Evolutionary conservation across 2,329 filamentous ascomycete species (phyloP).

Genomic region (Hyphodiscus sp.): DNA sequence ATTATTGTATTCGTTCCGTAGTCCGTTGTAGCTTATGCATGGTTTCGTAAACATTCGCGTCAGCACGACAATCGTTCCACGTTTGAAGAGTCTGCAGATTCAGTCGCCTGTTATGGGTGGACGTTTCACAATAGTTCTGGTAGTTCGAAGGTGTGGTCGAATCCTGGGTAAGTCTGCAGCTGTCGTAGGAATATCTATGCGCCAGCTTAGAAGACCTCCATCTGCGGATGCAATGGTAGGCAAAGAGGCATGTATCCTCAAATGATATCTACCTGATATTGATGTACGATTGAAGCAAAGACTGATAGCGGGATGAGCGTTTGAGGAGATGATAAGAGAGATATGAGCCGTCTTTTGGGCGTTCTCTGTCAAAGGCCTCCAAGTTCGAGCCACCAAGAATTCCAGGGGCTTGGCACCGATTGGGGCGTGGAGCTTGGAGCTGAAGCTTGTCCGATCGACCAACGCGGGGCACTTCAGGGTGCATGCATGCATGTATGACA

Average conservation of each 20-base stretch:
- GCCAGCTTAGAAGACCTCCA: too few species aligned
- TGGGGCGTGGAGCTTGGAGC: too few species aligned
- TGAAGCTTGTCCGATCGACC: not conserved
- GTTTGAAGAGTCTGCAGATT: not conserved
- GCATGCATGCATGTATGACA: not conserved
- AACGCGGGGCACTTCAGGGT: not conserved
- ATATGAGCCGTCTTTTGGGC: not conserved
- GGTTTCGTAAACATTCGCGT: not conserved
- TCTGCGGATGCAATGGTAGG: not conserved
- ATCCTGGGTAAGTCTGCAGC: not conserved
- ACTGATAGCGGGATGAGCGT: not conserved
- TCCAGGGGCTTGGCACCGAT: not conserved
- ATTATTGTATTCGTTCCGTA: not conserved
- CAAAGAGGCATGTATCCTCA: not conserved
- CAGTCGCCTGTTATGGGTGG: not conserved
- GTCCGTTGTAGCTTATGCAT: not conserved
- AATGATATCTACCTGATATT: not conserved
- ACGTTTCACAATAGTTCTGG: too few species aligned
- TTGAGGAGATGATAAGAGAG: not conserved
- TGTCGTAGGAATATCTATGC: not conserved
- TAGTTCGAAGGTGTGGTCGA: not conserved
- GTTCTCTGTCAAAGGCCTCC: not conserved
- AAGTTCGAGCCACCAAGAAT: not conserved
- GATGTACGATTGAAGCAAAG: not conserved
- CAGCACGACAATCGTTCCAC: too few species aligned